phyloP scores from a whole-genome alignment of 176 grass and related monocot species.

The Avena eriantha region DNA sequence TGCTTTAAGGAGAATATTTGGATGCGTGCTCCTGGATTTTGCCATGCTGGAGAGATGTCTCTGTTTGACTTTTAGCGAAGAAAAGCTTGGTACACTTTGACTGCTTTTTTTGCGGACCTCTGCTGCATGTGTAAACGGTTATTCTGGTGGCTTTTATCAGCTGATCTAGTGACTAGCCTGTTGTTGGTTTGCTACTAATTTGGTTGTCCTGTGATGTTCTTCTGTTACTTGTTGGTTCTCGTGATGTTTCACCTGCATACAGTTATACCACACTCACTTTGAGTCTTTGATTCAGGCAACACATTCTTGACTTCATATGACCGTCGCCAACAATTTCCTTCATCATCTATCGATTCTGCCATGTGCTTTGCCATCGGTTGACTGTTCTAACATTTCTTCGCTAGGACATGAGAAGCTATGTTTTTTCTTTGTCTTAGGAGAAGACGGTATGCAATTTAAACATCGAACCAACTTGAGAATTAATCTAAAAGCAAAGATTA shows the following conservation, averaged over 20 bases:
- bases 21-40: conserved; percentile 30
- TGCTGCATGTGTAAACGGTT: conserved; percentile 24
- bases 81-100: conserved; percentile 26
- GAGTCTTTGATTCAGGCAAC: not conserved
- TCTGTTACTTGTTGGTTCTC: not conserved
- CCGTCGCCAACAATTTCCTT: not conserved
- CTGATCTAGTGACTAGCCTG: conserved; percentile 26
- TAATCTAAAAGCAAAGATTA: too few relatives aligned
- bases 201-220: not conserved
- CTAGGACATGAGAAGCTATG: too few relatives aligned
- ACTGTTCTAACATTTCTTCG: too few relatives aligned
- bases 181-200: conserved; percentile 21
- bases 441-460: too few relatives aligned
- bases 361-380: not conserved
- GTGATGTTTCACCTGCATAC: not conserved
- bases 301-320: not conserved
- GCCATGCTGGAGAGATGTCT: conserved; percentile 37
- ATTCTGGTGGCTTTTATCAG: conserved; percentile 39
- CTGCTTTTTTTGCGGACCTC: conserved; percentile 38
- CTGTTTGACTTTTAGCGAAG: conserved; percentile 35
- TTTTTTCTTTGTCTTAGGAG: too few relatives aligned
- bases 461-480: too few relatives aligned
- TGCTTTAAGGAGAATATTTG: conserved; percentile 49
- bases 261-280: not conserved
- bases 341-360: not conserved